Evolutionary conservation across 2,329 filamentous ascomycete species (phyloP).

Genomic region (Xylariaceae sp.): DNA sequence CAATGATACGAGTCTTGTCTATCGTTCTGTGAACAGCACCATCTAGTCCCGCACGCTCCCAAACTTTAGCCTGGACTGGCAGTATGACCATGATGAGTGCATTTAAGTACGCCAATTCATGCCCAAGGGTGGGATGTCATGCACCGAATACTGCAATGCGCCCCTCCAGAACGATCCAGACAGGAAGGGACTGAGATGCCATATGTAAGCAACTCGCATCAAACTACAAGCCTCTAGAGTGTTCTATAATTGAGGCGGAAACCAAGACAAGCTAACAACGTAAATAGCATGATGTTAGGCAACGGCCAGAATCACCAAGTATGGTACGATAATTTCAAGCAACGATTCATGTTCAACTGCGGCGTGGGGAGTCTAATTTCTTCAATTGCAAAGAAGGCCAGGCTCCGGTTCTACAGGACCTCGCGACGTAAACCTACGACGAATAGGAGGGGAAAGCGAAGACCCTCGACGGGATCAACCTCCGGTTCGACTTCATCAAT

Average conservation of each 20-base stretch:
- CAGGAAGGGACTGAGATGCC: constrained; percentile 25
- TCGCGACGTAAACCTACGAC: constrained; percentile 8
- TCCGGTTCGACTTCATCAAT: constrained; percentile 15
- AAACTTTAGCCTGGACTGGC: constrained; percentile 10
- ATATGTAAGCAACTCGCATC: constrained; percentile 26
- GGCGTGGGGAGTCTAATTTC: not conserved
- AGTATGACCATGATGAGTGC: constrained; percentile 25
- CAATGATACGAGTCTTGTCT: not conserved
- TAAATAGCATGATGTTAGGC: constrained; percentile 22
- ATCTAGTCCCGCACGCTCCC: not conserved
- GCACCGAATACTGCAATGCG: constrained; percentile 30
- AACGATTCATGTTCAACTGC: constrained; percentile 13
- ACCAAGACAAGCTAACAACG: not conserved
- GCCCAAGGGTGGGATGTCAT: constrained; percentile 19
- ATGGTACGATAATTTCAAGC: constrained; percentile 30
- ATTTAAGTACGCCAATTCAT: constrained; percentile 18
- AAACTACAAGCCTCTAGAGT: not conserved
- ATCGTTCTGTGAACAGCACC: not conserved
- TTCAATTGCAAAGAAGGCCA: constrained; percentile 10
- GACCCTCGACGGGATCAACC: constrained; percentile 2
- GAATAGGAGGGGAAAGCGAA: not conserved
- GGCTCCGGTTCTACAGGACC: not conserved
- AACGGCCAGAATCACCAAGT: constrained; percentile 22
- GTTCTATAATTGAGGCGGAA: not conserved
- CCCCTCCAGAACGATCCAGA: not conserved